Evolutionary conservation across 1,284 basidiomycete species (phyloP).

Genomic region (Caloboletus inedulis): DNA sequence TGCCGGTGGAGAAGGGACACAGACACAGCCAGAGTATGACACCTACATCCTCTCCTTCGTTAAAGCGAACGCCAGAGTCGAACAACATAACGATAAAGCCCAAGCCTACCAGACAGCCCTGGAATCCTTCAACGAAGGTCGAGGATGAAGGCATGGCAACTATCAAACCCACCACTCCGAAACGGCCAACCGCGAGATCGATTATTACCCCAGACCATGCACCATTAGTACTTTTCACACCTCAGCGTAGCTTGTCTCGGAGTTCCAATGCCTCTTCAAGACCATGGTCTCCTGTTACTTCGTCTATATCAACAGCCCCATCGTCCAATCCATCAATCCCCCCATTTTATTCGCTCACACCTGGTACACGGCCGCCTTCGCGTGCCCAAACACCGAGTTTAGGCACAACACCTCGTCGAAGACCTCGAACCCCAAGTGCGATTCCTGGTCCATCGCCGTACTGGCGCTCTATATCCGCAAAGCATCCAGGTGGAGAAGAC

Average conservation of each 20-base stretch:
- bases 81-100: slow-evolving; percentile 47
- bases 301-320: slow-evolving; percentile 65
- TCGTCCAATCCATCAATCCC: slow-evolving; percentile 50
- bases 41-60: slow-evolving; percentile 58
- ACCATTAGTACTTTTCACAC: slow-evolving; percentile 47
- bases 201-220: slow-evolving; percentile 40
- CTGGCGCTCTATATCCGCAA: slow-evolving; percentile 48
- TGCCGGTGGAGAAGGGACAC: slow-evolving; percentile 53
- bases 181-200: slow-evolving; percentile 46
- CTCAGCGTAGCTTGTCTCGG: slow-evolving; percentile 60
- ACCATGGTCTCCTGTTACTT: slow-evolving; percentile 75
- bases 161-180: slow-evolving; percentile 49
- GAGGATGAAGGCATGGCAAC: slow-evolving; percentile 47
- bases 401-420: slow-evolving; percentile 51
- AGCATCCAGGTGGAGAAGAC: slow-evolving; percentile 48
- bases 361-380: slow-evolving; percentile 39
- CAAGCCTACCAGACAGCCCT: slow-evolving; percentile 45
- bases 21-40: slow-evolving; percentile 69
- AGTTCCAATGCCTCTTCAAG: slow-evolving; percentile 74
- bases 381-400: slow-evolving; percentile 38
- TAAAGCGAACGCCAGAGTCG: slow-evolving; percentile 33
- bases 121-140: slow-evolving; percentile 79
- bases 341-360: slow-evolving; percentile 43
- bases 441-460: slow-evolving; percentile 61
- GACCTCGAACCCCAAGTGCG: slow-evolving; percentile 72